Percentiles rank a stretch among this genome's conserved stretches.
These are phyloP conservation scores for Melastoma malabathricum DNA, from an alignment of 345 rosid genomes.

Conservation along the genomic window DNA sequence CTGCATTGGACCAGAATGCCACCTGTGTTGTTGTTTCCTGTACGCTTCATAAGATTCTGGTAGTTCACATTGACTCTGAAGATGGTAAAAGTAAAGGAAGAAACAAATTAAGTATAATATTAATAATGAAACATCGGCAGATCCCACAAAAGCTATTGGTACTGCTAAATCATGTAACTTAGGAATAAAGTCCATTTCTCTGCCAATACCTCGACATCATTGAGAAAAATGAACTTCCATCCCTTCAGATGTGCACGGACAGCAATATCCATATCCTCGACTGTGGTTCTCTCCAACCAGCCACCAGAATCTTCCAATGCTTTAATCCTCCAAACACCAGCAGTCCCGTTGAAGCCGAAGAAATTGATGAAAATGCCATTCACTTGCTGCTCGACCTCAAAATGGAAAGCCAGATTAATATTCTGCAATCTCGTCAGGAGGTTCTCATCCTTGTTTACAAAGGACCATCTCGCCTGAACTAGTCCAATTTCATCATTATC, in stretches of 20 bases:
- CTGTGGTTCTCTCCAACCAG: constrained; percentile 94
- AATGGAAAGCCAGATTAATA: constrained; percentile 79
- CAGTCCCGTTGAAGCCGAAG: constrained; percentile 94
- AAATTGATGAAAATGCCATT: constrained; percentile 70
- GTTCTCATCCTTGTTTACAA: constrained; percentile 88
- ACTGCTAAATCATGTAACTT: neutral
- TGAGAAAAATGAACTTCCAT: constrained; percentile 82
- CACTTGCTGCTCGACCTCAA: constrained; percentile 95
- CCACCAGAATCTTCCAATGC: constrained; percentile 93
- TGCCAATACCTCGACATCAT: constrained; percentile 66
- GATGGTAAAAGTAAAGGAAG: constrained; percentile 2
- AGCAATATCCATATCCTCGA: constrained; percentile 96
- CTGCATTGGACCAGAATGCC: constrained; percentile 99
- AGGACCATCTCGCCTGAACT: constrained; percentile 94
- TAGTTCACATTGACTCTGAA: constrained; percentile 81
- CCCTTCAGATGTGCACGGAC: constrained; percentile 92
- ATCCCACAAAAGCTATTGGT: neutral
- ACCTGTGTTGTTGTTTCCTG: constrained; percentile 85
- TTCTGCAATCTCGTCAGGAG: constrained; percentile 78
- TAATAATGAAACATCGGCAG: neutral
- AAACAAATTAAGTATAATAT: neutral
- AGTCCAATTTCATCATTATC: constrained; percentile 68
- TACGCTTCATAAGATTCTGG: constrained; percentile 96
- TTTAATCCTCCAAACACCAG: constrained; percentile 94
- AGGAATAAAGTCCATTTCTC: neutral